Base-by-base conservation (phyloP, 2,329 filamentous ascomycete species). In the Aspergillus fructus region DNA sequence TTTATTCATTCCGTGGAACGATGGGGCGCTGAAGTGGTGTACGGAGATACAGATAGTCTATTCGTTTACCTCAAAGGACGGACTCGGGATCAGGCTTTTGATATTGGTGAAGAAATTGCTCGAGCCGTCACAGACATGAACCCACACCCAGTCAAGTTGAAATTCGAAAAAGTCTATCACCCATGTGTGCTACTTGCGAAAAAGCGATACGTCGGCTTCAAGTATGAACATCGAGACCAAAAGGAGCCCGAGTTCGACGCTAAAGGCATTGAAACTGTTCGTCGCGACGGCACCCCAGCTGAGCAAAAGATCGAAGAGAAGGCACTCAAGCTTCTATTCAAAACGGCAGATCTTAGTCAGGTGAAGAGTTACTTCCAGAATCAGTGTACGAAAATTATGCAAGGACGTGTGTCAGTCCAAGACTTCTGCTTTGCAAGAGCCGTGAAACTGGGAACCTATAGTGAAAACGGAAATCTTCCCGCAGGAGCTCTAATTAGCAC, bases 101-200 rank as follows among this genome's bases (percentile, higher is more conserved):
- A 88, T 54, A 92, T 99, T 53, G 96, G 94, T 30, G 86, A 93
- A 64, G 93, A 97, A 70, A 99, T 99, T 60, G 89, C 93, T 34
- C 85, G 89, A 67, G 87, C 88, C 13, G 86, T 99, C 56, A 97
- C 94, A 0, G 84, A 91, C 54, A 89, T 90, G 79, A 99, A 97
- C 68, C 96, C 94, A 2, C 85, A 88, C 1, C 94, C 94, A 0
- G 81, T 99, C 64, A 97, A 96, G 75, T 87, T 99, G 62, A 97
- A 97, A 71, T 97, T 99, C 65, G 94, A 99, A 72, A 99, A 99
- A 67, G 93, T 99, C 1, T 99, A 99, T 74, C 90, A 96, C 62
- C 94, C 96, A 0, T 97, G 93, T 70, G 87, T 97, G 0, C 82
- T 99, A 4, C 83, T 99, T 0, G 92, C 96, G 17, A 99, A 99